Evolutionary conservation across 1,284 basidiomycete species (phyloP).

Genomic region (Moniliella sp.): DNA sequence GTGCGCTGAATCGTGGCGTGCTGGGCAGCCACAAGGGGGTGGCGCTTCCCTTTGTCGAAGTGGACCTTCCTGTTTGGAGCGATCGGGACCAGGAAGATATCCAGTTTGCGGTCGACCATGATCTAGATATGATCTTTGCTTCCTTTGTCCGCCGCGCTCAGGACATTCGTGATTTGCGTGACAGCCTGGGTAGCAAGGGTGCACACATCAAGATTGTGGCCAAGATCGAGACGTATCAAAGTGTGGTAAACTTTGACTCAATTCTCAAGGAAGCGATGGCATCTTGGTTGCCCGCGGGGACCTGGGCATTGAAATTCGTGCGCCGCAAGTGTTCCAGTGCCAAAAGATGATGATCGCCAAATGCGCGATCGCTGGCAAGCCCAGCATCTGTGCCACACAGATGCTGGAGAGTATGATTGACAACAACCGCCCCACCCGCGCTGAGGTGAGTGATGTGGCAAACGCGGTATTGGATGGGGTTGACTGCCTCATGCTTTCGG

Average conservation of each 20-base stretch:
- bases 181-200: conserved; percentile 31
- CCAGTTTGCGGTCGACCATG: conserved; percentile 82
- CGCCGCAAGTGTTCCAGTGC: conserved; percentile 32
- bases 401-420: conserved; percentile 67
- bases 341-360: conserved; percentile 35
- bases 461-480: conserved; percentile 33
- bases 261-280: conserved; percentile 33
- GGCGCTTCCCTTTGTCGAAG: conserved; percentile 90
- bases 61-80: conserved; percentile 89
- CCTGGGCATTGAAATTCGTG: conserved; percentile 43
- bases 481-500: conserved; percentile 33
- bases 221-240: conserved; percentile 34
- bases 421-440: conserved; percentile 33
- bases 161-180: conserved; percentile 28
- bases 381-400: conserved; percentile 94
- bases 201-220: conserved; percentile 33
- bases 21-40: conserved; percentile 96
- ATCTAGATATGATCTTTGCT: conserved; percentile 63
- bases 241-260: conserved; percentile 33
- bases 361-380: conserved; percentile 41
- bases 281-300: conserved; percentile 34
- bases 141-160: conserved; percentile 29
- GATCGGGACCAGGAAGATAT: conserved; percentile 84
- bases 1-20: conserved; percentile 72
- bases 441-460: conserved; percentile 32